Evolutionary conservation across 441 rosid species (phyloP).

Genomic region (Pelargonium hybrid): DNA sequence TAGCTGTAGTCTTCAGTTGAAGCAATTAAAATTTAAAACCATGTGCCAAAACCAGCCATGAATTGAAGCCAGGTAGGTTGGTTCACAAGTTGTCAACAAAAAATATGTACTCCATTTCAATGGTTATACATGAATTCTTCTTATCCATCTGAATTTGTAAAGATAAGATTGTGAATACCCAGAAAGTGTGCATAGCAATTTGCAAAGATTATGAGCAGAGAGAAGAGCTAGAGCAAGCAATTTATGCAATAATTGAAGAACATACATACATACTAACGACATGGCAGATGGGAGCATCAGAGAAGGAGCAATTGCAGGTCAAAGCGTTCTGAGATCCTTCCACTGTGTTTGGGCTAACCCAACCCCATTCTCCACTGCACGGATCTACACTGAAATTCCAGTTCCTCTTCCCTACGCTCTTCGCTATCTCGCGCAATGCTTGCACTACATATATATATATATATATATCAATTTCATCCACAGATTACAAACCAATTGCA

Average conservation of each 20-base stretch:
- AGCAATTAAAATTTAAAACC: background rate
- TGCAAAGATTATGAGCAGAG: background rate
- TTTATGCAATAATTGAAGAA: background rate
- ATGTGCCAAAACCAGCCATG: background rate
- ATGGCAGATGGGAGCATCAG: background rate
- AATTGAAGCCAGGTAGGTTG: background rate
- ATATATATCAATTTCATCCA: background rate
- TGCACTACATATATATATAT: background rate
- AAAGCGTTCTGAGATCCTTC: background rate
- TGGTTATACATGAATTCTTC: background rate
- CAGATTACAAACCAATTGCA: background rate
- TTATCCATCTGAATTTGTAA: too few species aligned
- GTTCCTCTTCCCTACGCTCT: background rate
- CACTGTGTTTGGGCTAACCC: background rate
- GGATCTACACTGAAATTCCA: slow-evolving; percentile 1
- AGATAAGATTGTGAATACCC: too few species aligned
- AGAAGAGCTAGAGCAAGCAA: background rate
- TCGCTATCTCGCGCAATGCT: background rate
- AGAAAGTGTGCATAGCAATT: too few species aligned
- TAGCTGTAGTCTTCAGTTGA: background rate
- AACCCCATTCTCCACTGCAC: background rate
- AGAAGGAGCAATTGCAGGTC: background rate
- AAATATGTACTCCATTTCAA: background rate
- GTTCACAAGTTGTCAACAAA: background rate
- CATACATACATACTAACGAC: background rate